These are phyloP conservation scores for Mycena metata DNA, from an alignment of 768 basidiomycete genomes.

Conservation along the genomic window DNA sequence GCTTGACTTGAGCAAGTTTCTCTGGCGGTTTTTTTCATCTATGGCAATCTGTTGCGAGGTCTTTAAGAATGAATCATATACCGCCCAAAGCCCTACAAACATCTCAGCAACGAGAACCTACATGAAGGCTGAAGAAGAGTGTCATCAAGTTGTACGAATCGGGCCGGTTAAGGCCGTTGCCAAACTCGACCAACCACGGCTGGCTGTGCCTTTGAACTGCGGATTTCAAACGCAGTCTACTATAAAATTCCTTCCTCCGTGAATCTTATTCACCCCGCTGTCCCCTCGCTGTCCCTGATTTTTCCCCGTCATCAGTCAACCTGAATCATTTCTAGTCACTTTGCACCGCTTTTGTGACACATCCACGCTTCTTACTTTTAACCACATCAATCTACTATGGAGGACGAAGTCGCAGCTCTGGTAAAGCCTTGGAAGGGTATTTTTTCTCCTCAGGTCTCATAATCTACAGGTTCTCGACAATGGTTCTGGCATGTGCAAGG, in stretches of 20 bases:
- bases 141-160: not conserved
- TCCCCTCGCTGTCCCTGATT: not conserved
- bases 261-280: too few species aligned
- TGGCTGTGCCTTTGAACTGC: slow-evolving; percentile 4
- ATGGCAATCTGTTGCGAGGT: too few species aligned
- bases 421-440: slow-evolving; percentile 15
- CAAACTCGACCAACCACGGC: not conserved
- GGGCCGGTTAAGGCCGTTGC: slow-evolving; percentile 12
- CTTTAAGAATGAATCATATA: too few species aligned
- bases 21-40: too few species aligned
- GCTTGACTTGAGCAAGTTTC: too few species aligned
- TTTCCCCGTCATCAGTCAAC: not conserved
- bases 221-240: not conserved
- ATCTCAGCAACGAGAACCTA: too few species aligned
- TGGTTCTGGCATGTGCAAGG: slow-evolving; percentile 66
- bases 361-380: slow-evolving; percentile 25
- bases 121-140: too few species aligned
- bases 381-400: slow-evolving; percentile 39
- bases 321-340: slow-evolving; percentile 2
- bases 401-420: slow-evolving; percentile 47
- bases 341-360: slow-evolving; percentile 24
- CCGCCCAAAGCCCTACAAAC: too few species aligned
- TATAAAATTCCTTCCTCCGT: not conserved
- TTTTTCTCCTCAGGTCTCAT: not conserved
- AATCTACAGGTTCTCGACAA: slow-evolving; percentile 71